Percentiles rank a stretch among this genome's conserved stretches.
Evolutionary conservation across 352 stramenopile species (phyloP).

Genomic region (Globisporangium perplexum): DNA sequence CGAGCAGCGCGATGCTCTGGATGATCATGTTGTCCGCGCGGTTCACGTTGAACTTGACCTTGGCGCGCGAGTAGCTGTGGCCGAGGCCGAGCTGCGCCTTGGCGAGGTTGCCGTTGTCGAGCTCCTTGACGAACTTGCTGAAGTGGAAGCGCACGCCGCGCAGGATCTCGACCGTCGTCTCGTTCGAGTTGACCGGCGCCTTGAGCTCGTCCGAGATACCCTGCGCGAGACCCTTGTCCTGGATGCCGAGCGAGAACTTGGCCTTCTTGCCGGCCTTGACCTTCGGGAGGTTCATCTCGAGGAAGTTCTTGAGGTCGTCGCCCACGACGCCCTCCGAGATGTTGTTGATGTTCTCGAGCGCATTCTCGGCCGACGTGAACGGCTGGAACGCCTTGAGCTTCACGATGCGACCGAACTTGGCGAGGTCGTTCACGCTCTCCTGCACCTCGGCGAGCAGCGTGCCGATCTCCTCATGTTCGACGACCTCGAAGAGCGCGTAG

Average conservation of each 20-base stretch:
- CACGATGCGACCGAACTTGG: conserved; percentile 94
- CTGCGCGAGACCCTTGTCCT: conserved; percentile 92
- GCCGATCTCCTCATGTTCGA: conserved; percentile 97
- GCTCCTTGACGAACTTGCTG: conserved; percentile 96
- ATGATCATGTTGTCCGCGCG: conserved; percentile 99
- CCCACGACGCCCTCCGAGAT: conserved; percentile 93
- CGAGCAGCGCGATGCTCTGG: conserved; percentile 98
- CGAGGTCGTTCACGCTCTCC: conserved; percentile 91
- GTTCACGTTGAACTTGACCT: conserved; percentile 99
- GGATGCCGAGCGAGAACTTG: conserved; percentile 89
- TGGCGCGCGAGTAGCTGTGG: conserved; percentile 98
- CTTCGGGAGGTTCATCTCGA: conserved; percentile 99
- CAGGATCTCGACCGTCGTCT: conserved; percentile 96
- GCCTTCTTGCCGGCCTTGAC: conserved; percentile 89
- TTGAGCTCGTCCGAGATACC: conserved; percentile 94
- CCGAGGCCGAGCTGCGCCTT: conserved; percentile 99
- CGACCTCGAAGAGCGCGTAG: conserved; percentile 98
- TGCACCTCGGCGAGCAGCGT: conserved; percentile 85
- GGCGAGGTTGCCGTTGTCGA: conserved; percentile 93
- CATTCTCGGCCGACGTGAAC: conserved; percentile 98
- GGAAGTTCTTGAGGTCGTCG: conserved; percentile 96
- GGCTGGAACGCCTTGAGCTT: conserved; percentile 99
- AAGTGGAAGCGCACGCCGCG: conserved; percentile 97
- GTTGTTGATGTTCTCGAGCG: conserved; percentile 99
- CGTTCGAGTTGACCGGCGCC: conserved; percentile 95